Base-by-base conservation (phyloP, 208 protist species). In the Wallacemonas sp. region DNA sequence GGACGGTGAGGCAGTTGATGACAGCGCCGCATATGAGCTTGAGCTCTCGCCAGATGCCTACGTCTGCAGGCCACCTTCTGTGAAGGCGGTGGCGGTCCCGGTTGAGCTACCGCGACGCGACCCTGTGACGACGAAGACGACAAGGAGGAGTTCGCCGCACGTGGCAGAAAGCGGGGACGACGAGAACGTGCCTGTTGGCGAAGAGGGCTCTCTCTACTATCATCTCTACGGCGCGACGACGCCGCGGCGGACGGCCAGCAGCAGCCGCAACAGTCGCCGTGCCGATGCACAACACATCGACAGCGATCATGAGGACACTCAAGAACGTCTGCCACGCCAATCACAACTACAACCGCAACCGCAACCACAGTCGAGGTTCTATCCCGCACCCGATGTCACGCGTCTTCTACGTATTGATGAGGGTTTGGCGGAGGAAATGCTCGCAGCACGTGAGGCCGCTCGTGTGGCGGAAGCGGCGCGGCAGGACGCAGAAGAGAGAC, bases 391-490 rank as follows among this genome's bases (percentile, higher is more conserved):
- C 11, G 56, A 49, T 11, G 41, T 62, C 5, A n/a, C 56, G 19
- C 56, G 56, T 8, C 56, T 62, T 4, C 24, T 62, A 26, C n/a
- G 56, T 3, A 49, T 62, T n/a, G 41, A 62, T 21, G 56, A 62
- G 31, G 56, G 41, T 6, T 27, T 62, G 0, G 41, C 39, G 15
- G 39, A 56, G 45, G 70, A 80, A 38, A 63, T 79, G 61, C 54
- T 87, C 11, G 58, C 44, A 0, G 42, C 62, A 5, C 70, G 68
- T 9, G 70, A 78, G 41, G 70, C 74, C 15, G 46, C 60, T 12
- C 63, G 64, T 28, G 34, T 44, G 4, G 56, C 59, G 15, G 56
- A 70, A 27, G 44, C 41, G 4, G 44, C 60, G 9, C 62, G 56
- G 21, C 49, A 22, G 5, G 51, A 58, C 9, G 51, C 51, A 8